Conservation (phyloP, 1,284 basidiomycete genomes). For the Somion occarium region DNA sequence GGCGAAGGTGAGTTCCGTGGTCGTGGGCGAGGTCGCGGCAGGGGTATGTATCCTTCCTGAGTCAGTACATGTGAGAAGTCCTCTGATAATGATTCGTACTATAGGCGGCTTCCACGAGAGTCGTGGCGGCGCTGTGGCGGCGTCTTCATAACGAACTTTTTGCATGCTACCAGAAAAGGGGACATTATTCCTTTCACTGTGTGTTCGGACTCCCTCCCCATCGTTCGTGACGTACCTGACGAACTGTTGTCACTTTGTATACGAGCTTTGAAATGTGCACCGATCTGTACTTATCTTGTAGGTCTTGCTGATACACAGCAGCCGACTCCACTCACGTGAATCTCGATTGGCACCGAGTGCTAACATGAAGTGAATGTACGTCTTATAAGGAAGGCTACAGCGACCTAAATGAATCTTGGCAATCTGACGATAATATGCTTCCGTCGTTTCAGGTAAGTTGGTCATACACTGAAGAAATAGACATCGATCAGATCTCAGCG, state of each 20-base stretch:
- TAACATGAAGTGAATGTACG: too few relatives aligned
- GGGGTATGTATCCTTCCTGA: conserved; percentile 20
- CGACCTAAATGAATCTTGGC: too few relatives aligned
- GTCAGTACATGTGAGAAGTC: neutral
- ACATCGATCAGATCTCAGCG: too few relatives aligned
- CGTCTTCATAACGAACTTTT: conserved; percentile 6
- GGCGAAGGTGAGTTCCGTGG: conserved; percentile 36
- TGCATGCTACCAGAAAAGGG: neutral
- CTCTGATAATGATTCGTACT: too few relatives aligned
- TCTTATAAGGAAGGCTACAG: too few relatives aligned
- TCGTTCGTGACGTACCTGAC: neutral
- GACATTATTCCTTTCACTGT: neutral
- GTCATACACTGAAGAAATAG: too few relatives aligned
- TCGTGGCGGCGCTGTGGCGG: conserved; percentile 17
- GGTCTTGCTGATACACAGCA: neutral
- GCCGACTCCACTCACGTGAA: neutral
- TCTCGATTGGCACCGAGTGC: too few relatives aligned
- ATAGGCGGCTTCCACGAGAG: conserved; percentile 17
- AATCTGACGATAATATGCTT: too few relatives aligned
- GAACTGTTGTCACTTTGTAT: neutral
- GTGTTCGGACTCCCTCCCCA: neutral
- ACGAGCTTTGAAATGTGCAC: neutral
- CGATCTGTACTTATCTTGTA: neutral
- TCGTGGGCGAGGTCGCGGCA: conserved; percentile 40
- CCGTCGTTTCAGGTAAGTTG: too few relatives aligned